Base-by-base conservation (phyloP, 2,329 filamentous ascomycete genomes). In the Colletotrichum liaoningense region DNA sequence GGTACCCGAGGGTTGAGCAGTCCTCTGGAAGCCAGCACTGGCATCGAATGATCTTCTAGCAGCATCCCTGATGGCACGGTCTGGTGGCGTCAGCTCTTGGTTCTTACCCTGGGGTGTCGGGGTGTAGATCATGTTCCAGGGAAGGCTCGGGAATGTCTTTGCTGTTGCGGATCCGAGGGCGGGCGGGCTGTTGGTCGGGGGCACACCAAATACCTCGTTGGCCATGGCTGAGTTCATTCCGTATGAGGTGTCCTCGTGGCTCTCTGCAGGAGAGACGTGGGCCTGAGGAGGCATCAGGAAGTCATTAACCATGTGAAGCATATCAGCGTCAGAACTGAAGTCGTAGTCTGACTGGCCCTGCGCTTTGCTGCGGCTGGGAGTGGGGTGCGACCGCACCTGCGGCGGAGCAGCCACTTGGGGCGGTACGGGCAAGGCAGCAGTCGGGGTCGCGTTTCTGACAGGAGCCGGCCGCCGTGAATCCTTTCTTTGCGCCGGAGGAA, bases 161-260 rank as follows among this genome's bases (percentile, higher is more conserved):
- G 77, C 77, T 2, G 77, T 78, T 57, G 83, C 77, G 59, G 83
- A 82, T 60, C 79, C 78, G 70, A 80, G 76, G 35, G 79, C 70
- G 3, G 73, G 62, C 9, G 80, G 79, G 71, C 80, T 83, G 56
- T 79, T 81, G 8, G 82, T 78, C 16, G 78, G 80, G 55, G 84
- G 77, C 55, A 83, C 80, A 33, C 83, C 86, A 75, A 89, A 88
- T 2, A 88, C 76, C 22, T 88, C 87, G 60, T 88, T 86, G 30
- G 88, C 86, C 8, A 86, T 88, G 3, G 82, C 78, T 11, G 86
- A 87, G 76, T 88, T 85, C 88, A 90, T 89, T 19, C 87, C 89
- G 73, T 90, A 90, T 2, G 86, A 89, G 3, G 86, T 82, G 52
- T 88, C 86, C 7, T 79, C 79, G 2, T 80, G 79, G 4, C 79